Conservation (phyloP, 2,329 filamentous ascomycete species). For the Colletotrichum caudatum region DNA sequence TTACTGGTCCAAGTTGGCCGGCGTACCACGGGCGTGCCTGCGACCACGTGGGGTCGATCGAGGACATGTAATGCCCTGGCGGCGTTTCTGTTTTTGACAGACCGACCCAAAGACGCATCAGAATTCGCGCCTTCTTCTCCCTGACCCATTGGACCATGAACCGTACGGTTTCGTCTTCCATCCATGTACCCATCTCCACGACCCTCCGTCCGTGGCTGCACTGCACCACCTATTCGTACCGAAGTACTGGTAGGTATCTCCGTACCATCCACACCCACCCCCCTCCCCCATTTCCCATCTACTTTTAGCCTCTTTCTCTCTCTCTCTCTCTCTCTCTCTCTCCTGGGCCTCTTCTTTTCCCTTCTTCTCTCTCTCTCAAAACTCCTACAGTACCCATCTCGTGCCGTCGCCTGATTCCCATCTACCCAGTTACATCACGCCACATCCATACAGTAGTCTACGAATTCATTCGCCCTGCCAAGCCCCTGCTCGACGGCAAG, state of each 20-base stretch:
- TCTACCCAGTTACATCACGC: not conserved
- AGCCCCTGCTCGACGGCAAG: conserved; percentile 27
- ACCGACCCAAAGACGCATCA: not conserved
- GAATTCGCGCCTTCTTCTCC: not conserved
- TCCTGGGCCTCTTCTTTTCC: not conserved
- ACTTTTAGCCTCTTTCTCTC: conserved; percentile 38
- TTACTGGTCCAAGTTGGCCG: not conserved
- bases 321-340: not conserved
- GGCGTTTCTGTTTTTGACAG: conserved; percentile 9
- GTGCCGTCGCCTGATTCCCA: not conserved
- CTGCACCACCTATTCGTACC: too few relatives aligned
- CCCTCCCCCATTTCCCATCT: conserved; percentile 23
- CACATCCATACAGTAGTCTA: not conserved
- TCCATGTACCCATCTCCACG: conserved; percentile 29
- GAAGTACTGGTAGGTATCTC: not conserved
- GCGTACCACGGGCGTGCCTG: conserved; percentile 24
- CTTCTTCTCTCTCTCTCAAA: conserved; percentile 4
- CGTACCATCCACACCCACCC: conserved; percentile 2
- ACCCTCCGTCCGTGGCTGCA: not conserved
- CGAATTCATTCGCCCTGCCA: conserved; percentile 11
- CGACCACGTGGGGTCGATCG: conserved; percentile 31
- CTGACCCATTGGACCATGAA: not conserved
- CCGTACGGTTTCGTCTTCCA: not conserved
- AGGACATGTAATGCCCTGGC: conserved; percentile 10
- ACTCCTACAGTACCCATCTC: not conserved